Evolutionary conservation across 1,284 basidiomycete genomes (phyloP).

Genomic region (Bondarzewia mesenterica): DNA sequence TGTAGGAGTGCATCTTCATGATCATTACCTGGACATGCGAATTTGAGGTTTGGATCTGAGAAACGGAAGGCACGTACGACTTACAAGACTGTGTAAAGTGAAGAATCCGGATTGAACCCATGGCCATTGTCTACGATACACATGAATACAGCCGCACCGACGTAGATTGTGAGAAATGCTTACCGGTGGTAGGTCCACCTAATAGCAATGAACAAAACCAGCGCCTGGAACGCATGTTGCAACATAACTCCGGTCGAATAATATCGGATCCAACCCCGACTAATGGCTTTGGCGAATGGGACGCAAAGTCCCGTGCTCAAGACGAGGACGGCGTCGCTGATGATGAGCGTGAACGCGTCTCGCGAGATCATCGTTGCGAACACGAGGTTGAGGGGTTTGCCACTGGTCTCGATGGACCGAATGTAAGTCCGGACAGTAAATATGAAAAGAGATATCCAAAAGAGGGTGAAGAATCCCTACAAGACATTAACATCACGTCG

Average conservation of each 20-base stretch:
- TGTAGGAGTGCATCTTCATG: constrained; percentile 97
- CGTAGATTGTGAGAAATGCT: constrained; percentile 10
- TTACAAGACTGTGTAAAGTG: constrained; percentile 79
- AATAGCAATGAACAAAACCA: constrained; percentile 64
- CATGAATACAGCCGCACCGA: not conserved
- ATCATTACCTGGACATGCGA: constrained; percentile 58
- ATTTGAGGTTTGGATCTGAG: not conserved
- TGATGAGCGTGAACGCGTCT: constrained; percentile 76
- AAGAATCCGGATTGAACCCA: constrained; percentile 98
- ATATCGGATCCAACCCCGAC: constrained; percentile 74
- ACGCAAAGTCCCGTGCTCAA: constrained; percentile 72
- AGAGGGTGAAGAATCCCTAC: constrained; percentile 87
- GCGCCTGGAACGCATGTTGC: constrained; percentile 74
- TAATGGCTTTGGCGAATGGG: constrained; percentile 73
- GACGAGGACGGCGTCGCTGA: constrained; percentile 82
- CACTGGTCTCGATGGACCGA: constrained; percentile 67
- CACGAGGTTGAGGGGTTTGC: constrained; percentile 70
- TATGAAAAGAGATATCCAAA: constrained; percentile 85
- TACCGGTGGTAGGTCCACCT: constrained; percentile 79
- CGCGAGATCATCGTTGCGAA: constrained; percentile 88
- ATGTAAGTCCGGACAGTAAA: constrained; percentile 75
- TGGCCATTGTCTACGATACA: constrained; percentile 70
- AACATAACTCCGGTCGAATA: constrained; percentile 66
- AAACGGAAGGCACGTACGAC: constrained; percentile 13
- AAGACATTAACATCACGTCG: constrained; percentile 2